Evolutionary conservation across 139 green algal genomes (phyloP).

Genomic region (Eudorina sp.): DNA sequence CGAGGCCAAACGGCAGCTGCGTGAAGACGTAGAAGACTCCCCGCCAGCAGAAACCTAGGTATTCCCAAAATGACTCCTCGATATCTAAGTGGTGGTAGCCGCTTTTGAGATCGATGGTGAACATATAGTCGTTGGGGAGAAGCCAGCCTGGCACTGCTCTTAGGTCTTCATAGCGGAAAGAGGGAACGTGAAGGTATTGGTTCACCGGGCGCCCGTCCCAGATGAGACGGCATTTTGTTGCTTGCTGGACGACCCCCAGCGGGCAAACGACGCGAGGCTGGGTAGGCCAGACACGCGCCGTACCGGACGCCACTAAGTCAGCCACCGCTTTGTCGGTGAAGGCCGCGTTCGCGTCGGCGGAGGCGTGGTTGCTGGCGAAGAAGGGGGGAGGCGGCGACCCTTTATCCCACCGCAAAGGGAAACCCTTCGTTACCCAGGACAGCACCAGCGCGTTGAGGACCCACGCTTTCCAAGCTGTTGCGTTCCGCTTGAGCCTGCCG

Average conservation of each 20-base stretch:
- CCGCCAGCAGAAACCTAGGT: conserved; percentile 10
- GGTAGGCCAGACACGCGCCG: neutral
- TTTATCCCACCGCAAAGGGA: neutral
- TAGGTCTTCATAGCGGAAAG: conserved; percentile 7
- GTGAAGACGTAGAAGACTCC: conserved; percentile 23
- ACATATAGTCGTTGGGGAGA: conserved; percentile 20
- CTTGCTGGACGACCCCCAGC: conserved; percentile 2
- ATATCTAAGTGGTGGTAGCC: conserved; percentile 35
- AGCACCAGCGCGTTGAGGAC: neutral
- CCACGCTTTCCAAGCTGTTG: neutral
- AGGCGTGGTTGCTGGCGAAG: conserved; percentile 8
- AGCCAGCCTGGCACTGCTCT: neutral
- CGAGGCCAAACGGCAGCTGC: conserved; percentile 32
- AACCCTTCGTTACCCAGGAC: neutral
- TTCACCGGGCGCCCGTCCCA: conserved; percentile 10
- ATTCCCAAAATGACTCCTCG: neutral
- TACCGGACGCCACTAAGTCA: neutral
- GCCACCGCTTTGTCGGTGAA: neutral
- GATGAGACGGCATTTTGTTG: neutral
- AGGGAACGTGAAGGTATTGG: neutral
- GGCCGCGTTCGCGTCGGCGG: neutral
- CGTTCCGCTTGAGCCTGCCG: neutral
- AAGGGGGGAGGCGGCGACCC: neutral
- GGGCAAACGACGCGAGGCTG: conserved; percentile 4
- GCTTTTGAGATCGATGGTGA: conserved; percentile 9